These are phyloP conservation scores for Pueraria montana DNA, from an alignment of 306 rosid species.

Conservation along the genomic window DNA sequence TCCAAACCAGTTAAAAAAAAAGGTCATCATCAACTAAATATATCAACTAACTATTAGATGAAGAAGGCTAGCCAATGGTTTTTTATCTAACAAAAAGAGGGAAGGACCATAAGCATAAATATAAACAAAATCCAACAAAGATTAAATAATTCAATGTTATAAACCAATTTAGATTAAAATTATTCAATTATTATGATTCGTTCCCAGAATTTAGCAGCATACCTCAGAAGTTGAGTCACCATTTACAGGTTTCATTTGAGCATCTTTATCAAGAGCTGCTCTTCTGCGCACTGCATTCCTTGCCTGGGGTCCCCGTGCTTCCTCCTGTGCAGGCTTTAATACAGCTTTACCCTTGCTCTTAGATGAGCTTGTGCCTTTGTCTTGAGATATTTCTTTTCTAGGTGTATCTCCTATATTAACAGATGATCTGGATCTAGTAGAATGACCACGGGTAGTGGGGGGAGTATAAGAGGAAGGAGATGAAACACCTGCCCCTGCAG, in stretches of 20 bases:
- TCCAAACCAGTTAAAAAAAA: neutral
- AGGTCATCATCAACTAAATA: conserved; percentile 1
- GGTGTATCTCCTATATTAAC: conserved; percentile 76
- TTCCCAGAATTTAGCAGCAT: conserved; percentile 33
- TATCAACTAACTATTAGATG: neutral
- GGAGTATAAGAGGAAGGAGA: conserved; percentile 71
- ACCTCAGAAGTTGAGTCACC: conserved; percentile 97
- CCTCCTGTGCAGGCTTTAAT: conserved; percentile 81
- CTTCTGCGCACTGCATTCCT: conserved; percentile 80
- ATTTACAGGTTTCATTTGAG: conserved; percentile 71
- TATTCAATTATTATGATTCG: conserved; percentile 3
- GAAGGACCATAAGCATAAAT: neutral
- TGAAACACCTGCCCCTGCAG: conserved; percentile 73
- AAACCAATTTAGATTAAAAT: conserved; percentile 16
- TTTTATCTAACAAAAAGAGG: conserved; percentile 1
- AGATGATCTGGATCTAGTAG: conserved; percentile 83
- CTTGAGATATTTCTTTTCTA: conserved; percentile 72
- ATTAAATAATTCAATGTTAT: conserved; percentile 2
- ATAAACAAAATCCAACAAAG: neutral
- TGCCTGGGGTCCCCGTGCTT: conserved; percentile 81
- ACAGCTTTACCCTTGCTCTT: conserved; percentile 96
- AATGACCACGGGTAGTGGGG: conserved; percentile 67
- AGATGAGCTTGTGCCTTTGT: conserved; percentile 77
- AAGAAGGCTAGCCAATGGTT: neutral
- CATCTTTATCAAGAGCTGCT: conserved; percentile 79